A percentile compares a stretch with the other conserved stretches of the same genome.
These are phyloP conservation scores for Talaromyces thailandensis DNA, from an alignment of 495 filamentous ascomycete species.

Conservation along the genomic window DNA sequence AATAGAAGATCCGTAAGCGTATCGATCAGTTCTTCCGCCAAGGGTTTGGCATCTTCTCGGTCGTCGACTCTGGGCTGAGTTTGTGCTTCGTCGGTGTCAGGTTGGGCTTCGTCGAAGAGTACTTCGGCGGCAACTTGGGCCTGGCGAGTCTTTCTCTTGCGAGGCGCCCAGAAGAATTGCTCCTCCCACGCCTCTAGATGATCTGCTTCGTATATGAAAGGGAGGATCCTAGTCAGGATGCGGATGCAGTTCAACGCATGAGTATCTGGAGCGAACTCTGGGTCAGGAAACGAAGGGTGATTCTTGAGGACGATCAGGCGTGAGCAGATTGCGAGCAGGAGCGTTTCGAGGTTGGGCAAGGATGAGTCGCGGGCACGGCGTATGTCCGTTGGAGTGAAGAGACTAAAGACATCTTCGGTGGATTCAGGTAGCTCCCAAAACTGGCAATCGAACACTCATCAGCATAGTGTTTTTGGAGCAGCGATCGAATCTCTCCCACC, in stretches of 20 bases:
- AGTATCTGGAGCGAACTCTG: constrained; percentile 78
- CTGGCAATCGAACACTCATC: constrained; percentile 16
- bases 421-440: constrained; percentile 98
- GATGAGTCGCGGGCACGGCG: constrained; percentile 82
- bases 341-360: constrained; percentile 82
- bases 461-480: constrained; percentile 7
- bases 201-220: constrained; percentile 89
- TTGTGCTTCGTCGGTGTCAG: constrained; percentile 37
- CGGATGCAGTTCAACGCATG: constrained; percentile 92
- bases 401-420: constrained; percentile 90
- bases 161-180: constrained; percentile 79
- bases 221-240: constrained; percentile 82
- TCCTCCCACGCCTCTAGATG: constrained; percentile 82
- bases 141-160: constrained; percentile 52
- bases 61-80: constrained; percentile 42
- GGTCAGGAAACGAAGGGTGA: constrained; percentile 83
- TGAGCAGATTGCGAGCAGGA: constrained; percentile 72
- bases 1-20: constrained; percentile 85
- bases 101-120: constrained; percentile 70
- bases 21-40: constrained; percentile 92
- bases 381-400: constrained; percentile 91
- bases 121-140: constrained; percentile 57
- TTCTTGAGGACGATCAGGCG: constrained; percentile 74
- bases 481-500: constrained; percentile 46
- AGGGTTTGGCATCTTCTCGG: constrained; percentile 74